Conservation (phyloP, 805 yeast species). For the Maudiozyma serrabonitensis region DNA sequence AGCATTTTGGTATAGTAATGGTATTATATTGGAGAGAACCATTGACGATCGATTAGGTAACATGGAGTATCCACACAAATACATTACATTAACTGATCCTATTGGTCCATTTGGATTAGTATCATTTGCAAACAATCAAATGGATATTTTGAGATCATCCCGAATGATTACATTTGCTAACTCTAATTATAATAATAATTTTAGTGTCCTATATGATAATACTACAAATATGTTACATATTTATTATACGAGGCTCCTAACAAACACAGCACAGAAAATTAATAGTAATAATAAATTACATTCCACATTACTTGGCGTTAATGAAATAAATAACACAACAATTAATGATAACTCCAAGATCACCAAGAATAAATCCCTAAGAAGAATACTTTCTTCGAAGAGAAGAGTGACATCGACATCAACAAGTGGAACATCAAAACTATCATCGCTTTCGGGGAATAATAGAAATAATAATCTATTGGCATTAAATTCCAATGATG, state of each 20-base stretch:
- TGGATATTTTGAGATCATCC: constrained; percentile 5
- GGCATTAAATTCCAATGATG: background rate
- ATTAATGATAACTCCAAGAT: constrained; percentile 1
- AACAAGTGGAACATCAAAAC: background rate
- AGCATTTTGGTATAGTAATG: constrained; percentile 59
- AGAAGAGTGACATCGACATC: constrained; percentile 1
- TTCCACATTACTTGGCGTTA: background rate
- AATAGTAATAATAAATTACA: background rate
- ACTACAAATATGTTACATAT: constrained; percentile 12
- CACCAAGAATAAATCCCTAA: background rate
- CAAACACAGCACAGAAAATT: background rate
- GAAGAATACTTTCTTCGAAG: background rate
- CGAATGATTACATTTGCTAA: constrained; percentile 20
- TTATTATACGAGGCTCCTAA: constrained; percentile 17
- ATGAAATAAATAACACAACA: background rate
- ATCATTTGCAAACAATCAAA: constrained; percentile 50
- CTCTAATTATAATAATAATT: constrained; percentile 20
- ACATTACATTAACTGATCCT: constrained; percentile 67
- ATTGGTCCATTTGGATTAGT: constrained; percentile 63
- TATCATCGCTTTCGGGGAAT: background rate
- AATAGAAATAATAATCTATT: background rate
- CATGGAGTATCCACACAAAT: constrained; percentile 23
- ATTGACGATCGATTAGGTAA: constrained; percentile 6
- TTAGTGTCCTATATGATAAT: constrained; percentile 19
- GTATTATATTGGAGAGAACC: constrained; percentile 53